Conservation (phyloP, 108 stramenopile species). For the Discostella stelligeroides region DNA sequence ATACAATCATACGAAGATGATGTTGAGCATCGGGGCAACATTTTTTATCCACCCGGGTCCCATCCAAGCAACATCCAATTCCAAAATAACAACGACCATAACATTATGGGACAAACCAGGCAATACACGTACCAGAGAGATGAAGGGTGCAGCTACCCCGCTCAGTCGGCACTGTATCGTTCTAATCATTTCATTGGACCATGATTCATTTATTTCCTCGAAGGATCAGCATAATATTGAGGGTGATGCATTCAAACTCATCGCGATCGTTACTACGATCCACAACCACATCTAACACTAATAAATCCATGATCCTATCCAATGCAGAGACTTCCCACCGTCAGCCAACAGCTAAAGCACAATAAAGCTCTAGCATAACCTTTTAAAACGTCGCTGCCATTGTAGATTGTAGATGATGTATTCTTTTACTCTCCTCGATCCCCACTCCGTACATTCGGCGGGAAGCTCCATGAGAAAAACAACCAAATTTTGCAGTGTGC, state of each 20-base stretch:
- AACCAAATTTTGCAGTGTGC: constrained; percentile 56
- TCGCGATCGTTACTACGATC: too few relatives aligned
- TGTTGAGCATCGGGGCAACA: background rate
- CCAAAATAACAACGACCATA: background rate
- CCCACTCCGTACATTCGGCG: constrained; percentile 38
- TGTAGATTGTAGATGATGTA: constrained; percentile 18
- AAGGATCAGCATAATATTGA: too few relatives aligned
- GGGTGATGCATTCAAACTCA: too few relatives aligned
- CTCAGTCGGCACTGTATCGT: background rate
- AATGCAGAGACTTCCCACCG: background rate
- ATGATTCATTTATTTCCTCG: too few relatives aligned
- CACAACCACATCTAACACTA: too few relatives aligned
- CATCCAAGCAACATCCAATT: background rate
- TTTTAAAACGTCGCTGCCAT: background rate
- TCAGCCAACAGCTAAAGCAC: too few relatives aligned
- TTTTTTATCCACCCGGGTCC: background rate
- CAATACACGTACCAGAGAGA: background rate
- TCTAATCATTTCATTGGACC: constrained; percentile 10
- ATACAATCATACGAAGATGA: background rate
- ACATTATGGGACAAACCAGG: background rate
- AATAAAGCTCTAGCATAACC: background rate
- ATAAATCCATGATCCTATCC: background rate
- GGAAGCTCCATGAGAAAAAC: constrained; percentile 54
- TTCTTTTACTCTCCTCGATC: constrained; percentile 24
- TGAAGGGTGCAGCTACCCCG: background rate